Evolutionary conservation across 805 yeast genomes (phyloP), one percentile per base, ranked within the genome.

Genomic region (Myxozyma sirexii): DNA sequence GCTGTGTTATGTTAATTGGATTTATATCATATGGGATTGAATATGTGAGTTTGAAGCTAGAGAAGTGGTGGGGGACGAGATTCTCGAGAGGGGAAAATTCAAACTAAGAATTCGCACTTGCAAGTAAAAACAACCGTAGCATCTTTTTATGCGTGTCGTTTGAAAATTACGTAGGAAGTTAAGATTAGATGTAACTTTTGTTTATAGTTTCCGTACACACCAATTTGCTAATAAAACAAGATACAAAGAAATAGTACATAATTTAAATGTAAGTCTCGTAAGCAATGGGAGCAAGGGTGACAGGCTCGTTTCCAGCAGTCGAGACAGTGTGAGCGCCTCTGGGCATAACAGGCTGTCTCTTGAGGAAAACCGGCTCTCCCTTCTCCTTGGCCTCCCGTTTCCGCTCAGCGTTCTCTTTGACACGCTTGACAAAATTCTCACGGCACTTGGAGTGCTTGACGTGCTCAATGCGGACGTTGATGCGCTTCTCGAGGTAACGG

Each of bases 381-480:
- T 87, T 82, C 71, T 88, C 92, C 86, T 91, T 92, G 73, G 98
- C 99, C 81, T 88, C 98, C 74, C 79, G 80, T 84, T 86, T 88
- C 84, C 84, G 85, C 73, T 90, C 94, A 79, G 96, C 97, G 83
- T 93, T 94, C 77, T 86, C 78, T 86, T 92, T 93, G 77, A 94
- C 99, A 85, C 99, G 91, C 87, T 89, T 88, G 82, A 94, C 86
- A 83, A 94, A 94, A 83, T 94, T 98, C 80, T 89, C 89, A 84
- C 99, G 93, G 87, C 98, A 94, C 84, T 93, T 93, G 77, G 99
- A 94, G 90, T 94, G 99, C 85, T 91, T 92, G 77, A 94, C 83
- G 84, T 94, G 99, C 86, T 94, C 99, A 77, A 94, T 87, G 84
- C 97, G 93, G 80, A 94, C 83, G 90, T 91, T 92, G 77, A 94